Evolutionary conservation across 352 stramenopile species (phyloP), one percentile per base, ranked within the genome.

Genomic region (Globisporangium acanthophoron): DNA sequence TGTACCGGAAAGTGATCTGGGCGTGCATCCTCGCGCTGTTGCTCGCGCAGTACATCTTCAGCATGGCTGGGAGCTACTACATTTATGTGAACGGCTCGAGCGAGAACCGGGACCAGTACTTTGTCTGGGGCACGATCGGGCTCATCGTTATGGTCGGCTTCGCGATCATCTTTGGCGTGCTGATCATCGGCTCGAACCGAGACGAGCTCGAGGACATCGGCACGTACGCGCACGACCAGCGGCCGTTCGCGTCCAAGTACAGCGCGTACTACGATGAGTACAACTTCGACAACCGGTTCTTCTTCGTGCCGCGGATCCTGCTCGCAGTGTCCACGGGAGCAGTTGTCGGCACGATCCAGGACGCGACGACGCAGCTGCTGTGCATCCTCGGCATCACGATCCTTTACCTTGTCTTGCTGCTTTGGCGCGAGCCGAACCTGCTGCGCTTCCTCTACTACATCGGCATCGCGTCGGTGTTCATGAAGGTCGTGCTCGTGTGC

Each of bases 261-360:
- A 81, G 86, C 52, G 74, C 79, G 18, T 92, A 92, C 72, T 96
- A 94, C 53, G 85, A 93, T 56, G 84, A 94, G 75, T 94, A 92
- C 77, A 94, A 92, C 67, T 91, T 90, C 37, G 79, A 92, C 61
- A 94, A 96, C 61, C 84, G 86, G 18, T 94, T 87, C 63, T 96
- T 96, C 64, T 96, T 96, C 59, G 71, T 94, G 24, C 80, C 79
- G 6, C 74, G 84, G 0, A 92, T 91, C 57, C 45, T 91, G 40
- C 64, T 94, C 20, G 79, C 86, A 3, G 66, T 94, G 0, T 50
- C 62, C n/a, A 92, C 83, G 0, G 86, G 86, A 40, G 73, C 74
- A 18, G 66, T 94, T 18, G 82, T 95, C 21, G 86, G 86, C 8
- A 65, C 87, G 43, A 66, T 95, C 37, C 71, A 75, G 6, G 67